A percentile compares a stretch with the other conserved stretches of the same genome.
These are phyloP conservation scores for Cytospora schulzeri DNA, from an alignment of 2,329 filamentous ascomycete species.

Conservation along the genomic window DNA sequence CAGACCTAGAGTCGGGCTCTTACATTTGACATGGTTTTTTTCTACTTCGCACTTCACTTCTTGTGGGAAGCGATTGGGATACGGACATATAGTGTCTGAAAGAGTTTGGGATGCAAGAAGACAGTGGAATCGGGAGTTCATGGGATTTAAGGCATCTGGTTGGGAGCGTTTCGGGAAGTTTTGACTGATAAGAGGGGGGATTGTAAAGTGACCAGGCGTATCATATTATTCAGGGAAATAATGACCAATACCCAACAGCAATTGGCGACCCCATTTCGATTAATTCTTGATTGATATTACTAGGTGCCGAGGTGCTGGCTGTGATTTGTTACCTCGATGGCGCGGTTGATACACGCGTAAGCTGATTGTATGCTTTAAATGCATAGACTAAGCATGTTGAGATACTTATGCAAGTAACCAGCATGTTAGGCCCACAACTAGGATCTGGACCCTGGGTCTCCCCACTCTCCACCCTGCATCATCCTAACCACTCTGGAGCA, in stretches of 20 bases:
- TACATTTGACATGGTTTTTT: not conserved
- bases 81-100: not conserved
- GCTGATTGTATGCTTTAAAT: not conserved
- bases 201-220: not conserved
- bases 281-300: not conserved
- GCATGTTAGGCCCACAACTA: not conserved
- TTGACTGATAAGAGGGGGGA: not conserved
- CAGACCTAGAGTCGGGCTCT: not conserved
- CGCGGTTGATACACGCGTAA: not conserved
- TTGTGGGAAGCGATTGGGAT: not conserved
- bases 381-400: not conserved
- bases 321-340: not conserved
- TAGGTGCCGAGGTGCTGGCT: not conserved
- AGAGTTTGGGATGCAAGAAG: not conserved
- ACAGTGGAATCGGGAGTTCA: not conserved
- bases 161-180: not conserved
- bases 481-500: constrained; percentile 10
- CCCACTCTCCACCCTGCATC: constrained; percentile 10
- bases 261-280: too few relatives aligned
- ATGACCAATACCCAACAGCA: not conserved
- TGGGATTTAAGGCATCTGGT: not conserved
- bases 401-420: not conserved
- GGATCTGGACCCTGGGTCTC: constrained; percentile 1
- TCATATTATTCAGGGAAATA: not conserved
- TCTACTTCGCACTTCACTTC: not conserved